Percentiles rank a stretch among this genome's conserved stretches.
Evolutionary conservation across 352 stramenopile species (phyloP).

Genomic region (Pythium myriotylum): DNA sequence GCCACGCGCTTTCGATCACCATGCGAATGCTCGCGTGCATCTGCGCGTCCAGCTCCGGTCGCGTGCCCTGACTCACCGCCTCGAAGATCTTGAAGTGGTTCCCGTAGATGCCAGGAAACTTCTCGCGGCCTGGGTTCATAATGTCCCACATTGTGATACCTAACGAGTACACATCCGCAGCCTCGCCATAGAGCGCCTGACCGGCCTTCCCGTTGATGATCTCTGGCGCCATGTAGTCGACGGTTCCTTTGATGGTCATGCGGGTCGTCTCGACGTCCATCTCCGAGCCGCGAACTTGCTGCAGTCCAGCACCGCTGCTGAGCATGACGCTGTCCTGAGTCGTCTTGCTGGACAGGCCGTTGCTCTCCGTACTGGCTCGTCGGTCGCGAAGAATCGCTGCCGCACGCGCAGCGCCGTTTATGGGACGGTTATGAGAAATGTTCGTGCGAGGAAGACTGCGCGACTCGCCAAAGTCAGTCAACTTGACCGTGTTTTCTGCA

Average conservation of each 20-base stretch:
- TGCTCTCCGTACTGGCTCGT: conserved; percentile 4
- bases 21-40: conserved; percentile 23
- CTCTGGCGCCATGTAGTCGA: conserved; percentile 84
- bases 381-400: conserved; percentile 12
- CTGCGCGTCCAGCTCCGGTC: conserved; percentile 27
- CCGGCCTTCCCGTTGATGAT: conserved; percentile 73
- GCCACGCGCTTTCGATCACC: conserved; percentile 34
- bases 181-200: conserved; percentile 56
- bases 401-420: conserved; percentile 3
- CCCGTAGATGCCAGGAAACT: conserved; percentile 39
- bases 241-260: conserved; percentile 74
- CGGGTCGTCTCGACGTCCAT: conserved; percentile 4
- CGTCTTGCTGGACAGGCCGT: neutral
- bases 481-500: conserved; percentile 36
- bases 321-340: conserved; percentile 7
- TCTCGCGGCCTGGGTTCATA: conserved; percentile 46
- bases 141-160: conserved; percentile 84
- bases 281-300: conserved; percentile 9
- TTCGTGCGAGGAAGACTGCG: conserved; percentile 33
- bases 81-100: conserved; percentile 60
- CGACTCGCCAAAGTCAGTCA: conserved; percentile 64
- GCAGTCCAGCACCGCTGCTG: conserved; percentile 14
- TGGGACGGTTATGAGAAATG: conserved; percentile 31
- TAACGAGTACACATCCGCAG: conserved; percentile 75
- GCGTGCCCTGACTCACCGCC: conserved; percentile 41